Evolutionary conservation across 768 basidiomycete species (phyloP).

Genomic region (Hortiboletus campestris): DNA sequence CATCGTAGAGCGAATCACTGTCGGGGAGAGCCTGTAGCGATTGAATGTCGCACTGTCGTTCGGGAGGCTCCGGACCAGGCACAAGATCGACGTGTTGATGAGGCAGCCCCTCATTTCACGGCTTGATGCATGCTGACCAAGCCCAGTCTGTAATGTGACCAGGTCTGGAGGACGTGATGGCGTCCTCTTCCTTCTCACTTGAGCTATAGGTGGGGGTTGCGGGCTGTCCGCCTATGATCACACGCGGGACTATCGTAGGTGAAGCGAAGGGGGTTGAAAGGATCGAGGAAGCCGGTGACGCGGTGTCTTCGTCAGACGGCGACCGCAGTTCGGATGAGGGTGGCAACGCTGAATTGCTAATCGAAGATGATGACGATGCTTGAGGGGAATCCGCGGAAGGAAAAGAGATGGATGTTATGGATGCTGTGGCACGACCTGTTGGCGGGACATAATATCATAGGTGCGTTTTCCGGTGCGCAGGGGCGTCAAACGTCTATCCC

Average conservation of each 20-base stretch:
- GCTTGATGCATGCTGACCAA: slow-evolving; percentile 18
- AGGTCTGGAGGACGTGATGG: not conserved
- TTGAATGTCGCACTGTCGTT: not conserved
- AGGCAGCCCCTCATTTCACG: not conserved
- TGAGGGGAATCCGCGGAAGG: not conserved
- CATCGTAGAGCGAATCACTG: slow-evolving; percentile 48
- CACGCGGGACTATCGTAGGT: slow-evolving; percentile 18
- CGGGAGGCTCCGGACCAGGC: slow-evolving; percentile 24
- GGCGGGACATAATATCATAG: slow-evolving; percentile 37
- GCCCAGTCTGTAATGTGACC: slow-evolving; percentile 21
- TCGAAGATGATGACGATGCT: not conserved
- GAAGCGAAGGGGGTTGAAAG: slow-evolving; percentile 26
- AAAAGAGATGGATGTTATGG: slow-evolving; percentile 1
- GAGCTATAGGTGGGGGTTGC: slow-evolving; percentile 9
- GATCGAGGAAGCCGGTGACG: slow-evolving; percentile 27
- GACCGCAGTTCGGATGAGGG: not conserved
- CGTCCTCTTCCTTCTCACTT: not conserved
- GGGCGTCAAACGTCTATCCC: not conserved
- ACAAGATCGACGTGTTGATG: not conserved
- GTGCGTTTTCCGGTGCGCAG: slow-evolving; percentile 22
- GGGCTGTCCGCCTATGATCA: slow-evolving; percentile 28
- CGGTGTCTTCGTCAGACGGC: slow-evolving; percentile 11
- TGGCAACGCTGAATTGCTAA: not conserved
- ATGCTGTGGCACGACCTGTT: not conserved
- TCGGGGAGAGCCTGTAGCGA: not conserved